These are phyloP conservation scores for Rhynchospora pubera DNA, from an alignment of 176 grass and related monocot species.

Conservation along the genomic window DNA sequence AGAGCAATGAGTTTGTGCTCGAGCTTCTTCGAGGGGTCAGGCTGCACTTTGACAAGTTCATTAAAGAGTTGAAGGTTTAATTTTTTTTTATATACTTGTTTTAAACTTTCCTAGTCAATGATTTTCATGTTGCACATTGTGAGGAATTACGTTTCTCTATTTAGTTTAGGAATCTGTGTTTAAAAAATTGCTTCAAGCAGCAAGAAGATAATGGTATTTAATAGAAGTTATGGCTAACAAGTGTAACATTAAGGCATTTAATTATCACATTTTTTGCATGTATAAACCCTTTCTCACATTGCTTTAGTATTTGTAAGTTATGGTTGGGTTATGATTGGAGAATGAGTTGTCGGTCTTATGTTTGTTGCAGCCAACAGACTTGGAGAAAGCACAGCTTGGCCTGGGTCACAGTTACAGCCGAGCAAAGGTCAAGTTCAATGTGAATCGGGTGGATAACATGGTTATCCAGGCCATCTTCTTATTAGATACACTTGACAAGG, in stretches of 20 bases:
- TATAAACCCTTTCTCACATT: background rate
- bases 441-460: slow-evolving; percentile 86
- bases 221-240: background rate
- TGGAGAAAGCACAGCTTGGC: slow-evolving; percentile 57
- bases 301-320: background rate
- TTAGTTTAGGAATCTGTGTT: background rate
- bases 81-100: background rate
- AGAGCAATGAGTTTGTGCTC: slow-evolving; percentile 75
- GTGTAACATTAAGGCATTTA: background rate
- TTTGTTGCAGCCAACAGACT: slow-evolving; percentile 42
- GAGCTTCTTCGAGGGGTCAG: slow-evolving; percentile 66
- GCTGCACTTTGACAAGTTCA: slow-evolving; percentile 69
- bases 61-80: slow-evolving; percentile 68
- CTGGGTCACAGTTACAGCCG: slow-evolving; percentile 72
- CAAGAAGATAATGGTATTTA: background rate
- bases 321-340: background rate
- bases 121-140: background rate
- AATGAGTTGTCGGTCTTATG: slow-evolving; percentile 10
- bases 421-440: slow-evolving; percentile 91
- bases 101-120: background rate
- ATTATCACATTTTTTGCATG: background rate
- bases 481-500: slow-evolving; percentile 80
- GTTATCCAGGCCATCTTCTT: slow-evolving; percentile 89
- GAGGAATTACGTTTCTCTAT: background rate
- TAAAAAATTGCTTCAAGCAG: background rate